phyloP scores from a whole-genome alignment of 1,284 basidiomycete species.

The Ganoderma sinense region DNA sequence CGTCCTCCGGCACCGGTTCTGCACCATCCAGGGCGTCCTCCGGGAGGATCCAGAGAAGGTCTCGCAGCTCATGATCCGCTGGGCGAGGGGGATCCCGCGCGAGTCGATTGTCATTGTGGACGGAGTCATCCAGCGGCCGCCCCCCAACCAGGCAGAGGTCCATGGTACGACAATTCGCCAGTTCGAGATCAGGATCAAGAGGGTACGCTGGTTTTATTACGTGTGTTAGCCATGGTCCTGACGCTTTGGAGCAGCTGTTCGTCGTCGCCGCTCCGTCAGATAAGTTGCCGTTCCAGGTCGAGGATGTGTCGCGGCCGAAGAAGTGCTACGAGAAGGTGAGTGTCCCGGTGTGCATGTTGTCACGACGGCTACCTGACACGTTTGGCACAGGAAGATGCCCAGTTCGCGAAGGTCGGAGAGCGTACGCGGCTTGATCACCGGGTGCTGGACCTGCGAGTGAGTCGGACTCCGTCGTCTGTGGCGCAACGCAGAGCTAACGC shows the following conservation, averaged over 20 bases:
- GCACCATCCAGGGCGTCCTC: conserved; percentile 71
- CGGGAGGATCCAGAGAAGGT: conserved; percentile 60
- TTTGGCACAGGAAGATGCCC: conserved; percentile 42
- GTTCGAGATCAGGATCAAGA: conserved; percentile 64
- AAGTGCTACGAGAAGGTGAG: conserved; percentile 28
- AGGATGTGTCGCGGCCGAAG: conserved; percentile 49
- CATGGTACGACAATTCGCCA: conserved; percentile 59
- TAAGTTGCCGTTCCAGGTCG: conserved; percentile 42
- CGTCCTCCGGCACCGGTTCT: conserved; percentile 64
- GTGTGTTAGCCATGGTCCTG: background rate
- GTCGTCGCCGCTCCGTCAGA: conserved; percentile 59
- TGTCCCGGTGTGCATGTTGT: too few species aligned
- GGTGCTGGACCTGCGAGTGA: conserved; percentile 66
- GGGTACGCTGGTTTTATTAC: conserved; percentile 49
- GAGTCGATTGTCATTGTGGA: conserved; percentile 74
- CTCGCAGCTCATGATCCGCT: conserved; percentile 77
- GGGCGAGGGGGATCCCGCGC: conserved; percentile 59
- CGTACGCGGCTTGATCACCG: conserved; percentile 74
- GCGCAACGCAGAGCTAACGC: background rate
- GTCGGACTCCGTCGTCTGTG: conserved; percentile 8
- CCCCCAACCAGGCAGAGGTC: conserved; percentile 62
- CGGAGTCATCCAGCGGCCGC: conserved; percentile 47
- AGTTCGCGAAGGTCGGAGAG: conserved; percentile 53
- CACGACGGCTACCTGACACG: conserved; percentile 31
- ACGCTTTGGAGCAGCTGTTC: conserved; percentile 45